These are phyloP conservation scores for Spergularia bocconei DNA, from an alignment of 148 eudicot species.

Conservation along the genomic window DNA sequence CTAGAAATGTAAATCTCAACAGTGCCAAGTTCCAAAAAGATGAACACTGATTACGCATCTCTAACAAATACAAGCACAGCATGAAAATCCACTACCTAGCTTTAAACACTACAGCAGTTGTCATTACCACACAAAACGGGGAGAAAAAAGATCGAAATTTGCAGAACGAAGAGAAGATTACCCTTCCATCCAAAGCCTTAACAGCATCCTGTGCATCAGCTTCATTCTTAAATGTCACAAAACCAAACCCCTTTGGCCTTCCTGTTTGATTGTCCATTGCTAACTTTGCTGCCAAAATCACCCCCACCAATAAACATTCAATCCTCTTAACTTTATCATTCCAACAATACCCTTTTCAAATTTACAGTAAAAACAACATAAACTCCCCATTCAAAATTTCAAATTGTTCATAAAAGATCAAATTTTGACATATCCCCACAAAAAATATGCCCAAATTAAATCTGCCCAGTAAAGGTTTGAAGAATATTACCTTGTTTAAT, in stretches of 20 bases:
- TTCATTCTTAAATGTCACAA: constrained; percentile 65
- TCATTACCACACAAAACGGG: background rate
- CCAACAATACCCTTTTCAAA: background rate
- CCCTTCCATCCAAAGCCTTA: constrained; percentile 72
- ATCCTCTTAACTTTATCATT: background rate
- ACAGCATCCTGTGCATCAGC: constrained; percentile 61
- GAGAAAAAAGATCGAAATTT: background rate
- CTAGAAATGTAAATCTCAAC: background rate
- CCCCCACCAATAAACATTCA: background rate
- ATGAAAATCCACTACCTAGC: background rate
- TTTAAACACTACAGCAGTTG: background rate
- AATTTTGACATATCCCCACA: background rate
- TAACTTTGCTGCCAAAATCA: constrained; percentile 52
- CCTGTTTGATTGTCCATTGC: constrained; percentile 48
- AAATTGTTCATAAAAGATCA: background rate
- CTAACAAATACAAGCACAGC: background rate
- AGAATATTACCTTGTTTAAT: constrained; percentile 42
- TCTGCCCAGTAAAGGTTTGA: background rate
- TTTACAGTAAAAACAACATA: background rate
- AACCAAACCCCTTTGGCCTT: constrained; percentile 82
- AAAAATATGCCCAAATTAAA: background rate
- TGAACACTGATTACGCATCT: background rate
- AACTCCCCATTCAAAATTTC: background rate
- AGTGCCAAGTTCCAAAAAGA: too few species aligned
- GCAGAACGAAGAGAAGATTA: constrained; percentile 20